Percentiles rank a stretch among this genome's conserved stretches.
phyloP scores from a whole-genome alignment of 257 asterid genomes.

The Oldenlandia corymbosa region DNA sequence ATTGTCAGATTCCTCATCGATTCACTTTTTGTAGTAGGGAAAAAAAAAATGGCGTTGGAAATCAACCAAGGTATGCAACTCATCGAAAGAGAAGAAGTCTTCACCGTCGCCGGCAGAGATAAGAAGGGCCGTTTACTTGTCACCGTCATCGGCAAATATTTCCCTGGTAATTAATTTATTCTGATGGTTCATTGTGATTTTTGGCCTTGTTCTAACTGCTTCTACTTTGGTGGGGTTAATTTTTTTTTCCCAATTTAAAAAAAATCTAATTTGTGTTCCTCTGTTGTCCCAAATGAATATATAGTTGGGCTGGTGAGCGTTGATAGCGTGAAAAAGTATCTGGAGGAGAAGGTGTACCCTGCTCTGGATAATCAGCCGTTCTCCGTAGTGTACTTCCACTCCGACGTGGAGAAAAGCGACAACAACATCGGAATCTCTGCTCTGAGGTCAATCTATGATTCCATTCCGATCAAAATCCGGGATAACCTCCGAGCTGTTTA shows the following conservation, averaged over 20 bases:
- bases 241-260: too few species aligned
- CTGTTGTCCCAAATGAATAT: too few species aligned
- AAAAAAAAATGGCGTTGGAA: slow-evolving; percentile 26
- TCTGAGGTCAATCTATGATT: slow-evolving; percentile 50
- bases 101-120: slow-evolving; percentile 75
- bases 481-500: slow-evolving; percentile 55
- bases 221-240: too few species aligned
- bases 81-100: slow-evolving; percentile 44
- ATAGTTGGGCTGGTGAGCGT: slow-evolving; percentile 51
- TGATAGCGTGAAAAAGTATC: slow-evolving; percentile 52
- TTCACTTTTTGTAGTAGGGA: too few species aligned
- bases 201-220: too few species aligned
- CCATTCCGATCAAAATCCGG: slow-evolving; percentile 45
- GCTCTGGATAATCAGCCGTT: slow-evolving; percentile 47
- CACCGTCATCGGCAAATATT: slow-evolving; percentile 68
- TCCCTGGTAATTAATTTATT: slow-evolving; percentile 51
- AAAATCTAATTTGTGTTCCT: too few species aligned
- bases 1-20: too few species aligned
- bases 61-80: slow-evolving; percentile 36
- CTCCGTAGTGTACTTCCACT: slow-evolving; percentile 63
- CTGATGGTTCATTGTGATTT: too few species aligned
- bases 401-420: slow-evolving; percentile 52
- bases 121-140: slow-evolving; percentile 57
- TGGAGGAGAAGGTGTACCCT: slow-evolving; percentile 58
- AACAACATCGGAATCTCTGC: slow-evolving; percentile 70